Percentiles rank a stretch among this genome's conserved stretches.
Conservation (phyloP, 257 asterid genomes). For the Cinchona pubescens region DNA sequence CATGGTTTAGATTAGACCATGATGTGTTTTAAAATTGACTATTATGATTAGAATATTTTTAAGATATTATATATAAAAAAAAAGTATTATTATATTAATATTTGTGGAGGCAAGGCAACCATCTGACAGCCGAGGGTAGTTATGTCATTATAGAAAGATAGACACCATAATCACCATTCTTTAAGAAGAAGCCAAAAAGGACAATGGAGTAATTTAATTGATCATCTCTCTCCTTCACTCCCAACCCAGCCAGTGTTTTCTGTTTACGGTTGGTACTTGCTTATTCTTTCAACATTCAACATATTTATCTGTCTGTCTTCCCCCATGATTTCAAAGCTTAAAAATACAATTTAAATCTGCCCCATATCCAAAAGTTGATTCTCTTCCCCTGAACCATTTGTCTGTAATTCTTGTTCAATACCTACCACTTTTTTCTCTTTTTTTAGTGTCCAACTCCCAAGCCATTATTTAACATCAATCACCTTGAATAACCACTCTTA, state of each 20-base stretch:
- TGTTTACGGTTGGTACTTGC: slow-evolving; percentile 56
- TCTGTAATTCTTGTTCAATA: background rate
- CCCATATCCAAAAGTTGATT: slow-evolving; percentile 6
- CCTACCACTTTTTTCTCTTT: background rate
- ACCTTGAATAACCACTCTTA: slow-evolving; percentile 15
- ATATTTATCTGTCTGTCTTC: background rate
- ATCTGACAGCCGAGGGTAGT: background rate
- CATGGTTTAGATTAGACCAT: too few relatives aligned
- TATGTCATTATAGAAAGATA: background rate
- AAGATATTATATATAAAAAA: too few relatives aligned
- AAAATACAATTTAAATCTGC: background rate
- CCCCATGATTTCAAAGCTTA: background rate
- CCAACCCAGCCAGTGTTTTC: slow-evolving; percentile 34
- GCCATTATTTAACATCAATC: background rate
- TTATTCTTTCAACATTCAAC: slow-evolving; percentile 26
- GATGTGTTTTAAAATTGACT: too few relatives aligned
- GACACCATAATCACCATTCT: slow-evolving; percentile 1
- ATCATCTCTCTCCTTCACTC: slow-evolving; percentile 33
- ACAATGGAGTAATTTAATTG: slow-evolving; percentile 20
- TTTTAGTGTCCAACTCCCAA: background rate
- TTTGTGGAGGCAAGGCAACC: too few relatives aligned
- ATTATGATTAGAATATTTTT: too few relatives aligned
- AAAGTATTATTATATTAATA: too few relatives aligned
- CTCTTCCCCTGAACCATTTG: slow-evolving; percentile 5
- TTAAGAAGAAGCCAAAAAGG: slow-evolving; percentile 30